A percentile compares a stretch with the other conserved stretches of the same genome.
Conservation (phyloP, 139 green algal genomes). For the Closterium sp. region DNA sequence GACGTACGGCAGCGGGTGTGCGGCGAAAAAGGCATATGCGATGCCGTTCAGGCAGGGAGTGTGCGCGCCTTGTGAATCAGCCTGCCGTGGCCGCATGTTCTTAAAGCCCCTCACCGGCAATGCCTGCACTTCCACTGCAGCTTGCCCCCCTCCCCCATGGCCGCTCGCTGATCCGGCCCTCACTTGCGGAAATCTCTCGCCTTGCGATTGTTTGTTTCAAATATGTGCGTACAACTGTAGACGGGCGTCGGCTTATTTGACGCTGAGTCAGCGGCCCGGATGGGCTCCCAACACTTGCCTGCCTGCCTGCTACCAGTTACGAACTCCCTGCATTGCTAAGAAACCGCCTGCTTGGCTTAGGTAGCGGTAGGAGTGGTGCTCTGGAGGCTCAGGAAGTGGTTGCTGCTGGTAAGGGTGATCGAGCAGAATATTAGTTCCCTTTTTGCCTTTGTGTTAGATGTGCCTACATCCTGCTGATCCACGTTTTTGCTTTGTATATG, state of each 20-base stretch:
- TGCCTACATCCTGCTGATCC: not conserved
- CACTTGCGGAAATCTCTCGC: not conserved
- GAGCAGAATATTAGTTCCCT: no score
- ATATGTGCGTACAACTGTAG: not conserved
- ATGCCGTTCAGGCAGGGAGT: not conserved
- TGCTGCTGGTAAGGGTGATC: no score
- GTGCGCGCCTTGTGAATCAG: not conserved
- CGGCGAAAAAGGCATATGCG: not conserved
- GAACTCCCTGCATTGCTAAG: not conserved
- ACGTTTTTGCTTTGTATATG: not conserved
- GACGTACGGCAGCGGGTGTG: not conserved
- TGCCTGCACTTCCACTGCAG: not conserved
- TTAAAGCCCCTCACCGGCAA: not conserved
- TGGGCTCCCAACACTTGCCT: not conserved
- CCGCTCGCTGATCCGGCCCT: not conserved
- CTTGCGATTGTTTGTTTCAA: not conserved
- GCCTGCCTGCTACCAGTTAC: not conserved
- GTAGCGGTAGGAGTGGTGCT: not conserved
- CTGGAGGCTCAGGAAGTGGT: no score
- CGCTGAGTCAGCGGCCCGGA: not conserved
- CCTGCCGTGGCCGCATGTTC: not conserved
- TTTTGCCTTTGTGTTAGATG: no score
- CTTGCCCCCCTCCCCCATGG: not conserved
- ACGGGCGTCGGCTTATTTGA: not conserved
- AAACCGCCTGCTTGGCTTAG: not conserved